Percentiles rank a stretch among this genome's conserved stretches.
phyloP scores from a whole-genome alignment of 2,329 filamentous ascomycete genomes.

The Alternaria brassicicola region DNA sequence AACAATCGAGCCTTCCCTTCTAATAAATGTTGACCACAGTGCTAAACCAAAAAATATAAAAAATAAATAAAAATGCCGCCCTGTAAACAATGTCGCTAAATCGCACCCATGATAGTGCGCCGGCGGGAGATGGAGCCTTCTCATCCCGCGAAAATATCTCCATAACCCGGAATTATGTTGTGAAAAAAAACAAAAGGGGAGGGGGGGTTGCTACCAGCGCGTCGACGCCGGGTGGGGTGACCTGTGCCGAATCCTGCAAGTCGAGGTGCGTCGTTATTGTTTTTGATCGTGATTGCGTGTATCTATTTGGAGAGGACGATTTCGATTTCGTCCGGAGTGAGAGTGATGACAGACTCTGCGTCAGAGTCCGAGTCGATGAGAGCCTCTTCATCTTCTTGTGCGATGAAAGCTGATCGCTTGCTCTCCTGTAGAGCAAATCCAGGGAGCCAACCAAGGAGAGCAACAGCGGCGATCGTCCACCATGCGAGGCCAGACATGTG shows the following conservation, averaged over 20 bases:
- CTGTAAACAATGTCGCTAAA: conserved; percentile 16
- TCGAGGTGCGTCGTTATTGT: conserved; percentile 17
- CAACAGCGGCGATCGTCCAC: conserved; percentile 86
- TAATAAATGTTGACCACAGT: conserved; percentile 23
- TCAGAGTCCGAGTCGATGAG: conserved; percentile 40
- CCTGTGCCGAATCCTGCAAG: conserved; percentile 12
- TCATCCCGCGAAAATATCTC: conserved; percentile 14
- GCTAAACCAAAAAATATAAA: conserved; percentile 16
- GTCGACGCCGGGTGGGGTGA: neutral
- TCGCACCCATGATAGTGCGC: conserved; percentile 21
- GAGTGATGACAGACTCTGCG: conserved; percentile 41
- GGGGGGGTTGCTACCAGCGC: conserved; percentile 24
- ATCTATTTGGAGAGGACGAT: conserved; percentile 40
- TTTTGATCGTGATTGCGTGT: conserved; percentile 23
- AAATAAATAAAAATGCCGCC: no score
- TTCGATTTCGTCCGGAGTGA: conserved; percentile 41
- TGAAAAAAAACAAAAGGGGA: conserved; percentile 1
- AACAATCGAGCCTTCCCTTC: conserved; percentile 25
- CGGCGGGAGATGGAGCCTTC: conserved; percentile 3
- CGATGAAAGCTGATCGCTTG: conserved; percentile 32
- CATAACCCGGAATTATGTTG: conserved; percentile 16
- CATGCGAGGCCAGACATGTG: conserved; percentile 89
- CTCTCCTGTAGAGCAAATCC: conserved; percentile 70
- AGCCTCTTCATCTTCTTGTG: conserved; percentile 40
- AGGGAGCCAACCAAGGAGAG: conserved; percentile 65